Base-by-base conservation (phyloP, 2,329 filamentous ascomycete genomes). In the Sarocladium kiliense region DNA sequence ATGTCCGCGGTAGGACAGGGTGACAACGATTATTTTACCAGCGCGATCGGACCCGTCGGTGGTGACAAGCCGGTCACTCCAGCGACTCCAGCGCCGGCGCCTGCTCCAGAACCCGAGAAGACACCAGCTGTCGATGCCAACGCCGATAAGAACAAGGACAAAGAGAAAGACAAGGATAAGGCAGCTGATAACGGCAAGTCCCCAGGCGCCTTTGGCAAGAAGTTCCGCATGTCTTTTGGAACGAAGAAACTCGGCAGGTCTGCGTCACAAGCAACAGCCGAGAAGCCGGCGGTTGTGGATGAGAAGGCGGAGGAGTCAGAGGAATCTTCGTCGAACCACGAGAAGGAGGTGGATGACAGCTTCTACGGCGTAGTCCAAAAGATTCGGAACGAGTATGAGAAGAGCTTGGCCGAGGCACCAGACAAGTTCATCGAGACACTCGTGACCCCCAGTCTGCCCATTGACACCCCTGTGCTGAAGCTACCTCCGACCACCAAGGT, bases 161-260 rank as follows among this genome's bases (percentile, higher is more conserved):
- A 61, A 75, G 74, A 77, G 0, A 74, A 72, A 57, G 70, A 71
- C 3, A 74, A 73, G 60, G 72, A 75, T 3, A 77, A 75, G 61
- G 68, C 74, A 12, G 66, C 65, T 27, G 72, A 76, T 19, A 86
- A 77, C 55, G 73, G 76, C 12, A 88, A 89, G 62, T 73, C 77
- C 2, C 74, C 75, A 3, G 74, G 77, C 55, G 75, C 90, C 5
- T 95, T 96, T 67, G 85, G 88, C 42, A 94, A 92, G 73, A 94
- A 93, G 72, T 92, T 96, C 69, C 85, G 88, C 49, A 87, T 89
- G 82, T 85, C 86, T 1, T 91, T 93, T 64, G 86, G 87, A 61
- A 87, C 86, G 64, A 97, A 95, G 76, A 96, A 96, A 71, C 77
- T 93, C 14, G 85, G 85, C 12, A 82, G 90, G 16, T 86, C 86